Evolutionary conservation across 495 filamentous ascomycete genomes (phyloP), one percentile per base, ranked within the genome.

Genomic region (Penicillium daleae): DNA sequence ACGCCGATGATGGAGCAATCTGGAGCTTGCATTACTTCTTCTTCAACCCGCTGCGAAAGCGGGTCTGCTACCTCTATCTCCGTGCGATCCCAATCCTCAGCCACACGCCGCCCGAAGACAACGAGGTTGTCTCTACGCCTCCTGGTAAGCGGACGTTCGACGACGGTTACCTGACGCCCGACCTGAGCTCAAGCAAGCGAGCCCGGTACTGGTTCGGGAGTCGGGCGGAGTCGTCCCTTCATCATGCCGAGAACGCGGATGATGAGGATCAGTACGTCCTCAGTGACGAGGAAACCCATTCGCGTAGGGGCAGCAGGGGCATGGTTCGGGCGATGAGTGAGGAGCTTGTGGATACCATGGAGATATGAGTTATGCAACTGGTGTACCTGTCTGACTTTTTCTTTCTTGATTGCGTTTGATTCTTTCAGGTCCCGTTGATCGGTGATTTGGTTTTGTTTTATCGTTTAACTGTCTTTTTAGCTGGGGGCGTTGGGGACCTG

Each of bases 11-110:
- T 67, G 88, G 90, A 53, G 89, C 93, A 5, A 91, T 98, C 42
- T 99, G 96, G 96, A 93, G 91, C 63, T 80, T 92, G 59, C 91
- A 97, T 73, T 97, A 96, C 74, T 96, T 99, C 81, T 96, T 98
- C 76, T 98, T 97, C 84, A 97, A 95, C 80, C 96, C 93, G 65
- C 78, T 85, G 22, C 84, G 86, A 67, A 99, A 98, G 79, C 85
- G 95, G n/a, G 93, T 99, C 22, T 94, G 91, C 67, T 98, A 98
- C 73, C 76, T 99, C 33, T 95, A 97, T 69, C 81, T 97, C 33
- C 86, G 92, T 54, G 93, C 91, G 10, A 82, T 97, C 37, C 92
- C 91, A 8, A 89, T 94, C 9, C 83, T 96, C 60, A 89, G 87
- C 61, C 90, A 92, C 65, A 84, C 71, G 80, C 88, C 61, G 31